phyloP scores from a whole-genome alignment of 306 rosid species.

The Sphenostylis stenocarpa region DNA sequence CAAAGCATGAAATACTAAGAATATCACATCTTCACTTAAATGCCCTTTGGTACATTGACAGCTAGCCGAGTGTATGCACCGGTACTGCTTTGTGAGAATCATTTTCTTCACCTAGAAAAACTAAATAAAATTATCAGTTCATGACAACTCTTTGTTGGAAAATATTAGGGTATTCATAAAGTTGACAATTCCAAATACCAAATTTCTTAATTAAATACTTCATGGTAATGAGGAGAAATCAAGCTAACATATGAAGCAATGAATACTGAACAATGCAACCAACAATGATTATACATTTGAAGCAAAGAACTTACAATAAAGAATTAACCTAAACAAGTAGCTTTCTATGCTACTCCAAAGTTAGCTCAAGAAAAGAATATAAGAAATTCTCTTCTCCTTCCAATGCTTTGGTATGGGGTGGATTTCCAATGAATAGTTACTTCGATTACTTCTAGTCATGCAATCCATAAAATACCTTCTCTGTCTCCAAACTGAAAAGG shows the following conservation, averaged over 20 bases:
- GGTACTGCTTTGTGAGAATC: slow-evolving; percentile 88
- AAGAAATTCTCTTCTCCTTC: neutral
- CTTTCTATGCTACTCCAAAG: neutral
- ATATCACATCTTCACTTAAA: slow-evolving; percentile 78
- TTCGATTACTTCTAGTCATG: neutral
- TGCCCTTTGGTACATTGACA: slow-evolving; percentile 92
- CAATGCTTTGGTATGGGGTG: neutral
- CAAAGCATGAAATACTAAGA: slow-evolving; percentile 69
- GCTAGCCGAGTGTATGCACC: slow-evolving; percentile 88
- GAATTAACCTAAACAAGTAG: neutral
- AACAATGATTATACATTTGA: neutral
- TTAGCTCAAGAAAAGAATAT: neutral
- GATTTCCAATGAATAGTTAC: neutral
- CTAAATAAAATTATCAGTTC: slow-evolving; percentile 8
- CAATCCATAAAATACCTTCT: slow-evolving; percentile 4
- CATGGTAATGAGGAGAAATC: neutral
- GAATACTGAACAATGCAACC: neutral
- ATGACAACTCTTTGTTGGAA: slow-evolving; percentile 7
- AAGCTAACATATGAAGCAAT: neutral
- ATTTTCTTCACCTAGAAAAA: slow-evolving; percentile 53
- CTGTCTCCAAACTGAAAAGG: neutral
- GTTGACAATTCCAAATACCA: neutral
- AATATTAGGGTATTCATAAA: neutral
- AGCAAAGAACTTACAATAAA: neutral
- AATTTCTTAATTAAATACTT: neutral